These are phyloP conservation scores for Hypoxylon lienhwacheense DNA, from an alignment of 495 filamentous ascomycete genomes.

Conservation along the genomic window DNA sequence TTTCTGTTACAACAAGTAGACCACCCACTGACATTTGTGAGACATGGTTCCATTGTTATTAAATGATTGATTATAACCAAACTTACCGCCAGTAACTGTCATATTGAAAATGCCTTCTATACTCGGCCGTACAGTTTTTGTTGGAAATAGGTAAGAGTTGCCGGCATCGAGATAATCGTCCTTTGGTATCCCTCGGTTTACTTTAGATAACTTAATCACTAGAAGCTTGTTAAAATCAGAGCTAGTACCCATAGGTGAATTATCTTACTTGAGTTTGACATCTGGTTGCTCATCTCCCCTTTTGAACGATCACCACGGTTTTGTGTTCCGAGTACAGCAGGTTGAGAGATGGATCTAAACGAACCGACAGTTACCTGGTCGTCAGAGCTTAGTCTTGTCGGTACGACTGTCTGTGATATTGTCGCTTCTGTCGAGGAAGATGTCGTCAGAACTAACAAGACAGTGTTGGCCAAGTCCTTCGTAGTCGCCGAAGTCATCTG, in stretches of 20 bases:
- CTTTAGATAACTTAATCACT: too few relatives aligned
- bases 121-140: conserved; percentile 7
- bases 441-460: background rate
- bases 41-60: background rate
- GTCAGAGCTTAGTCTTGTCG: background rate
- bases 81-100: conserved; percentile 20
- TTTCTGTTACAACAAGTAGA: conserved; percentile 3
- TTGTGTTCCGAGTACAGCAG: too few relatives aligned
- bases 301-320: too few relatives aligned
- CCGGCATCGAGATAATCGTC: background rate
- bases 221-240: too few relatives aligned
- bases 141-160: conserved; percentile 1
- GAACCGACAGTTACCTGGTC: too few relatives aligned
- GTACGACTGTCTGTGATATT: background rate
- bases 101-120: background rate
- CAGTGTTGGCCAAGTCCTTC: background rate
- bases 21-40: background rate
- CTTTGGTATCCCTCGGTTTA: background rate
- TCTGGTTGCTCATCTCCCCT: too few relatives aligned
- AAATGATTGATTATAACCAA: background rate
- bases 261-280: too few relatives aligned
- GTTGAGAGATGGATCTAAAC: too few relatives aligned
- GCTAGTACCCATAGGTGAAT: too few relatives aligned
- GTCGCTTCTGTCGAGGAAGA: background rate
- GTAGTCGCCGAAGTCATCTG: conserved; percentile 15